Base-by-base conservation (phyloP, 116 monocot genomes). In the Posidonia oceanica region DNA sequence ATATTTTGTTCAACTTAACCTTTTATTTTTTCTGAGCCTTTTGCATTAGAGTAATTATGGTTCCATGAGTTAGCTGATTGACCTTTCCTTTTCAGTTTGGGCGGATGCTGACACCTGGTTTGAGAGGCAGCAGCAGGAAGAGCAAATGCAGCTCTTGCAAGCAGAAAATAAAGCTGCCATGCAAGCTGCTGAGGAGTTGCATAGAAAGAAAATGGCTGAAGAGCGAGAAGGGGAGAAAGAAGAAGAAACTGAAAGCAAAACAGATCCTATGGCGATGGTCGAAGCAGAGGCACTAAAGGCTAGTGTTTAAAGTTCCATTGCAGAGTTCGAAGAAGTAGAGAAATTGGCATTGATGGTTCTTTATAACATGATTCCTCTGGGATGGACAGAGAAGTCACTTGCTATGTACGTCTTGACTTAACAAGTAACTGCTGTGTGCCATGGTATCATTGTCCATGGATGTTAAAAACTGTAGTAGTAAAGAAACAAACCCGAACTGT, bases 31-130 rank as follows among this genome's bases (percentile, higher is more conserved):
- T 16, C 6, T 44, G 12, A 68, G 44, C 29, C 20, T 44, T 44
- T 40, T 62, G 22, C 1, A 44, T 10, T 61, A 72, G 52, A 52
- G 14, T 29, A 36, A 23, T 42, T 59, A 59, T 59, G 5, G 10
- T 57, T 17, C 40, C 39, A 12, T 53, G 54, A 52, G 14, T 53
- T 66, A 14, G 5, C 54, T 68, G 53, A 7, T 61, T 64, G 64
- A 29, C 23, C 64, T 54, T 54, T 66, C 65, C 6, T 73, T 11
- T 73, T 20, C 76, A 88, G 96, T 91, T 72, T 96, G 91, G 96
- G 91, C 91, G 53, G 91, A 91, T 83, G 96, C 88, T 5, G 91
- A 96, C 51, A 96, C 88, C 29, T 96, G 91, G 91, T 96, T 88
- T 77, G 91, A 91, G 77, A 86, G 91, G 78, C 88, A 95, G 57